A percentile compares a stretch with the other conserved stretches of the same genome.
Conservation (phyloP, 352 stramenopile species). For the Pythium grandisporangium region DNA sequence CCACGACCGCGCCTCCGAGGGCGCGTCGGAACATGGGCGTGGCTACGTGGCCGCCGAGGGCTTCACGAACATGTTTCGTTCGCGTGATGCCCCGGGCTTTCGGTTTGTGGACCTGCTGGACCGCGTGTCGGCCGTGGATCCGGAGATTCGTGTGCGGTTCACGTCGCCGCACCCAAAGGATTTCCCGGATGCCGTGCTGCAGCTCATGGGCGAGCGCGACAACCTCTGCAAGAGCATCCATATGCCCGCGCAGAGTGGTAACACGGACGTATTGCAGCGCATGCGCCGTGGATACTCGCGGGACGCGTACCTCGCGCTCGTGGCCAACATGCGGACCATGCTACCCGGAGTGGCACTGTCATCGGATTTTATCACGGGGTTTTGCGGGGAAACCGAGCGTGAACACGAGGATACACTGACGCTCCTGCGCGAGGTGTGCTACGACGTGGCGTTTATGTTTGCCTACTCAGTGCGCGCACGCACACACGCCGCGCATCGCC, state of each 20-base stretch:
- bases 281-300: constrained; percentile 97
- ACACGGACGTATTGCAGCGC: constrained; percentile 64
- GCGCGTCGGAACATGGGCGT: constrained; percentile 48
- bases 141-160: constrained; percentile 97
- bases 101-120: constrained; percentile 98
- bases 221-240: constrained; percentile 99
- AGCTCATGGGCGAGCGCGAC: constrained; percentile 79
- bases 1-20: constrained; percentile 89
- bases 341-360: constrained; percentile 84
- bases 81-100: constrained; percentile 83
- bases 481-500: constrained; percentile 92
- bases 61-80: constrained; percentile 94
- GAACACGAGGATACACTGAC: constrained; percentile 94
- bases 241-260: constrained; percentile 97
- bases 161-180: constrained; percentile 99
- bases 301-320: constrained; percentile 95
- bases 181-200: constrained; percentile 92
- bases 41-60: constrained; percentile 84
- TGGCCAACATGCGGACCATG: constrained; percentile 86
- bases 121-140: constrained; percentile 86
- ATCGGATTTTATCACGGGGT: constrained; percentile 98
- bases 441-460: constrained; percentile 99
- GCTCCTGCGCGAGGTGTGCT: constrained; percentile 78
- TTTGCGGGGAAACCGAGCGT: constrained; percentile 97
- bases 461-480: constrained; percentile 95